Percentiles rank a stretch among this genome's conserved stretches.
Evolutionary conservation across 2,329 filamentous ascomycete genomes (phyloP).

Genomic region (Paraphaeosphaeria sporulosa): DNA sequence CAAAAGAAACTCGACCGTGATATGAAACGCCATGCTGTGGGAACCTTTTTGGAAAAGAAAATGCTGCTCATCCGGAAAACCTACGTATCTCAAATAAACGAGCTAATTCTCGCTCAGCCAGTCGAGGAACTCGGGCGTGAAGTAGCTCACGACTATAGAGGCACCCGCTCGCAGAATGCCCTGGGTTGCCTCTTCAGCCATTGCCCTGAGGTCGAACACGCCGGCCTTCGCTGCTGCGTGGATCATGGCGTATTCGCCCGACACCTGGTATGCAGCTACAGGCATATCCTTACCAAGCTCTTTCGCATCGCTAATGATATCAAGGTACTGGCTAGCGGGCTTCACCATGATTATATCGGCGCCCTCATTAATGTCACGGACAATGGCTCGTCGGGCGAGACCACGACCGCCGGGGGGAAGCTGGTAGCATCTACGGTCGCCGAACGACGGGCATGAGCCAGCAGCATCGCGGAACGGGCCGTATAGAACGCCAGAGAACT

Average conservation of each 20-base stretch:
- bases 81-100: neutral
- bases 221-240: conserved; percentile 94
- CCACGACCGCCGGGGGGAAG: conserved; percentile 91
- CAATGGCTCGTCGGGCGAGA: conserved; percentile 87
- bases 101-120: conserved; percentile 58
- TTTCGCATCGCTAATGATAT: conserved; percentile 98
- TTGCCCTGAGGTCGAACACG: conserved; percentile 91
- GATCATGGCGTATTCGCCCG: conserved; percentile 97
- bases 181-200: conserved; percentile 94
- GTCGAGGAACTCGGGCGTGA: conserved; percentile 79
- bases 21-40: conserved; percentile 19
- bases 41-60: neutral
- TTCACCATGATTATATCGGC: conserved; percentile 99
- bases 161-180: conserved; percentile 92
- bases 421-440: conserved; percentile 96
- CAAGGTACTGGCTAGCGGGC: conserved; percentile 92
- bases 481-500: conserved; percentile 96
- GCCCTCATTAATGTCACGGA: conserved; percentile 88
- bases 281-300: conserved; percentile 91
- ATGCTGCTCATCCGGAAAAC: neutral
- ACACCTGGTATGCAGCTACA: conserved; percentile 95
- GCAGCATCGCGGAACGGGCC: conserved; percentile 97
- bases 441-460: conserved; percentile 88
- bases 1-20: conserved; percentile 3
- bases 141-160: conserved; percentile 92